Base-by-base conservation (phyloP, 2,329 filamentous ascomycete species). In the Rhinocladiella similis region DNA sequence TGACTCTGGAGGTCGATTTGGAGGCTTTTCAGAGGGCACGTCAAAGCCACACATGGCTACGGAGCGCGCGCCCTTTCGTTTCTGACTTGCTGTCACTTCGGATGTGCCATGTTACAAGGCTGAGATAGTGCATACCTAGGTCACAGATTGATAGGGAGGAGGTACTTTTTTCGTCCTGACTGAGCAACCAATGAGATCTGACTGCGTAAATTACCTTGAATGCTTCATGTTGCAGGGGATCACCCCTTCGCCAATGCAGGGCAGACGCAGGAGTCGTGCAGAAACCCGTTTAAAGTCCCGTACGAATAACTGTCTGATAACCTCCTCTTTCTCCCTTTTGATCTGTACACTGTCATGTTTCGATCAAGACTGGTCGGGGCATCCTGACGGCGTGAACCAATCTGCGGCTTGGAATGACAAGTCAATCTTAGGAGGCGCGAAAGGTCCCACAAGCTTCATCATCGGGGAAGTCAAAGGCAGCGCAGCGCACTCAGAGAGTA, bases 401-500 rank as follows among this genome's bases (percentile, higher is more conserved):
- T 60, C 53, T 56, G 53, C 45, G 47, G 36, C 41, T 38, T 12
- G 46, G 53, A 18, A 38, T 12, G 39, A 47, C 51, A 49, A 51
- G 50, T 53, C 53, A 62, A 62, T 62, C 47, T 62, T 45, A 57
- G 35, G n/a, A 56, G 47, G 43, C 56, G 50, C 46, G 46, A 22
- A 27, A 25, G 47, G 50, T 54, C 50, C 56, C 59, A 62, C 56
- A 39, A 18, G 19, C 41, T 14, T 25, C 47, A 45, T 49, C 45
- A 33, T 48, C 19, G 22, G 22, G 29, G 14, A 59, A 50, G 36
- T 50, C 43, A 56, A 51, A 51, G 46, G 54, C 49, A 41, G 55
- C 53, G 27, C 46, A 25, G 22, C 22, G 22, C 10, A 12, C 29
- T 33, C 6, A 9, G 29, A 33, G 29, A 33, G 29, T 12, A 33